phyloP scores from a whole-genome alignment of 2,329 filamentous ascomycete species.

The Trichoderma sp. region DNA sequence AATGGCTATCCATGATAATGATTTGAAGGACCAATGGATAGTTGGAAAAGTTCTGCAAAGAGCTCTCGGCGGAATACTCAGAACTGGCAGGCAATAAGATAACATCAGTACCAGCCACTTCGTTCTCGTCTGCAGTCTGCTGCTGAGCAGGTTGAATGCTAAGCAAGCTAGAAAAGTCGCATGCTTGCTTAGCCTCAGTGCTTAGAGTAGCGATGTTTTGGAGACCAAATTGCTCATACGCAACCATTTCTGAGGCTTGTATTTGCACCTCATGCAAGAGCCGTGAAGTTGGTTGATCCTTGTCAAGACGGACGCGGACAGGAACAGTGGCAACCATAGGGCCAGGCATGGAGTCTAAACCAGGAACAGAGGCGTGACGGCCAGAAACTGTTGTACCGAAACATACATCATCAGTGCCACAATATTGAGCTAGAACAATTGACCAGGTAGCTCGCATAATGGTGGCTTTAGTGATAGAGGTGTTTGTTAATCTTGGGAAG shows the following conservation, averaged over 20 bases:
- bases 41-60: conserved; percentile 16
- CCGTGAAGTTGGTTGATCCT: conserved; percentile 10
- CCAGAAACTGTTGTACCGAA: conserved; percentile 29
- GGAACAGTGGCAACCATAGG: conserved; percentile 19
- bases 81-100: background rate
- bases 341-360: conserved; percentile 17
- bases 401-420: conserved; percentile 20
- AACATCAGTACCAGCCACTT: background rate
- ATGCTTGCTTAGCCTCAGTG: conserved; percentile 22
- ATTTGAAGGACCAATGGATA: conserved; percentile 18
- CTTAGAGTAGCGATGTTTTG: conserved; percentile 30
- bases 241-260: conserved; percentile 29
- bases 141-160: conserved; percentile 20
- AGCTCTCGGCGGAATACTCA: background rate
- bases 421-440: conserved; percentile 24
- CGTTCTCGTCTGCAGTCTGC: background rate
- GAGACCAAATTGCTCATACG: conserved; percentile 32
- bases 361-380: conserved; percentile 16
- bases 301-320: conserved; percentile 1
- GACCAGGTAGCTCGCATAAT: conserved; percentile 28
- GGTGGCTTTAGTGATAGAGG: conserved; percentile 24
- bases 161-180: conserved; percentile 22
- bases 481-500: background rate
- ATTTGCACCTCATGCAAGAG: conserved; percentile 29
- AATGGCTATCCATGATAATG: background rate